A percentile compares a stretch with the other conserved stretches of the same genome.
phyloP scores from a whole-genome alignment of 176 grass and related monocot genomes.

The Ananas comosus region DNA sequence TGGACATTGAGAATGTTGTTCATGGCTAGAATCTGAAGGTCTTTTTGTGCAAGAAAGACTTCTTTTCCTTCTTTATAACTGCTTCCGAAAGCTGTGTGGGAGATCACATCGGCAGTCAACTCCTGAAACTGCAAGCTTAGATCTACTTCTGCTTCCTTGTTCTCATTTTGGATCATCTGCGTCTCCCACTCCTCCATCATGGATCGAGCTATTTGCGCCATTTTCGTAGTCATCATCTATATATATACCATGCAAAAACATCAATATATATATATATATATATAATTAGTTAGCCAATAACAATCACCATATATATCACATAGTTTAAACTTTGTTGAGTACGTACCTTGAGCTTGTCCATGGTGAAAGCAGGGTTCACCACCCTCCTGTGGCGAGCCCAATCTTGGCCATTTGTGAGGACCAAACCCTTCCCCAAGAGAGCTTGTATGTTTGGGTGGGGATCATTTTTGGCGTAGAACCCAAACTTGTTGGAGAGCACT shows the following conservation, averaged over 20 bases:
- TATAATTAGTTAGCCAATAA: too few relatives aligned
- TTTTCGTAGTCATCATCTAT: slow-evolving; percentile 42
- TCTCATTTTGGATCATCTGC: not conserved
- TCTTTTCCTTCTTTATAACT: slow-evolving; percentile 30
- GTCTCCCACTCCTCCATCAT: slow-evolving; percentile 28
- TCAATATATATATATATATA: too few relatives aligned
- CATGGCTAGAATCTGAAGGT: slow-evolving; percentile 21
- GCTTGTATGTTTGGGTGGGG: slow-evolving; percentile 13
- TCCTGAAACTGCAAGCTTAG: slow-evolving; percentile 18
- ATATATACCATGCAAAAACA: slow-evolving; percentile 8
- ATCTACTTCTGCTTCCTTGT: slow-evolving; percentile 20
- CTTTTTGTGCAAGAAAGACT: slow-evolving; percentile 31
- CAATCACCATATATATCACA: too few relatives aligned
- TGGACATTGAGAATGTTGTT: slow-evolving; percentile 18
- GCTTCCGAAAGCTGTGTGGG: slow-evolving; percentile 31
- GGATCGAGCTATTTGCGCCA: slow-evolving; percentile 17
- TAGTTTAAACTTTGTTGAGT: not conserved
- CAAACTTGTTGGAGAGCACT: slow-evolving; percentile 41
- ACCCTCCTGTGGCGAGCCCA: slow-evolving; percentile 45
- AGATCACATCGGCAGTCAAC: slow-evolving; percentile 40
- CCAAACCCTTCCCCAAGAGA: slow-evolving; percentile 40
- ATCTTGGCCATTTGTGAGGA: slow-evolving; percentile 24
- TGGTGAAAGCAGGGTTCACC: slow-evolving; percentile 37
- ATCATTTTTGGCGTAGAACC: slow-evolving; percentile 32
- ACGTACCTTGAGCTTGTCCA: slow-evolving; percentile 58